Conservation (phyloP, 495 filamentous ascomycete species). For the Penicillium paradoxum region DNA sequence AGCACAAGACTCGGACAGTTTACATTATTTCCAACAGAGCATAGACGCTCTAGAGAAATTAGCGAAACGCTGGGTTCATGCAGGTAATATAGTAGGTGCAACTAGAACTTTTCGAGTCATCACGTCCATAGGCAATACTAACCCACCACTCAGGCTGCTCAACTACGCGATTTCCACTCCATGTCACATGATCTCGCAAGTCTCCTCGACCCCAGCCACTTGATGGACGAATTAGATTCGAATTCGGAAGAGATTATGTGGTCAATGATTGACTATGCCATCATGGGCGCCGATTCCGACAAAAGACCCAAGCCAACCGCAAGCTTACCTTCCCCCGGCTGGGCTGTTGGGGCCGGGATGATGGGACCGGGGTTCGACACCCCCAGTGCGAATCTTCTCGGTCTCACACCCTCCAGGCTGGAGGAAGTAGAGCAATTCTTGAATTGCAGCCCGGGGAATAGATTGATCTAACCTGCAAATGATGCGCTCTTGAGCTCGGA, state of each 20-base stretch:
- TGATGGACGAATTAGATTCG: conserved; percentile 15
- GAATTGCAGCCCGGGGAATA: conserved; percentile 10
- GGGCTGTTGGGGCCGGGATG: conserved; percentile 6
- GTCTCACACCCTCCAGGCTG: conserved; percentile 10
- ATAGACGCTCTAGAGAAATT: conserved; percentile 15
- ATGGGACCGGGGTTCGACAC: conserved; percentile 1
- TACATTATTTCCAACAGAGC: conserved; percentile 14
- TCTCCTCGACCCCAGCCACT: conserved; percentile 16
- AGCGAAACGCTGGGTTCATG: conserved; percentile 18
- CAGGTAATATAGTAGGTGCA: conserved; percentile 21
- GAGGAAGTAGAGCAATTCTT: conserved; percentile 20
- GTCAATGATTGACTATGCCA: conserved; percentile 27
- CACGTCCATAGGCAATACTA: no score
- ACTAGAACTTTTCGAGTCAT: no score
- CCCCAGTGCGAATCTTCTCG: conserved; percentile 6
- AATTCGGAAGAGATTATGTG: conserved; percentile 12
- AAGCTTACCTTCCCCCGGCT: conserved; percentile 11
- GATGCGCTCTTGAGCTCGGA: not conserved
- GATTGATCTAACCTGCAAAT: conserved; percentile 2
- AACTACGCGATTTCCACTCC: conserved; percentile 22
- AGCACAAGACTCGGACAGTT: conserved; percentile 4
- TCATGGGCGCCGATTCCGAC: conserved; percentile 10
- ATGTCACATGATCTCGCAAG: conserved; percentile 11
- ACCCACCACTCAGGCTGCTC: conserved; percentile 7
- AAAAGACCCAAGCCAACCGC: conserved; percentile 5